Evolutionary conservation across 768 basidiomycete genomes (phyloP).

Genomic region (Thelephora aurantiotincta): DNA sequence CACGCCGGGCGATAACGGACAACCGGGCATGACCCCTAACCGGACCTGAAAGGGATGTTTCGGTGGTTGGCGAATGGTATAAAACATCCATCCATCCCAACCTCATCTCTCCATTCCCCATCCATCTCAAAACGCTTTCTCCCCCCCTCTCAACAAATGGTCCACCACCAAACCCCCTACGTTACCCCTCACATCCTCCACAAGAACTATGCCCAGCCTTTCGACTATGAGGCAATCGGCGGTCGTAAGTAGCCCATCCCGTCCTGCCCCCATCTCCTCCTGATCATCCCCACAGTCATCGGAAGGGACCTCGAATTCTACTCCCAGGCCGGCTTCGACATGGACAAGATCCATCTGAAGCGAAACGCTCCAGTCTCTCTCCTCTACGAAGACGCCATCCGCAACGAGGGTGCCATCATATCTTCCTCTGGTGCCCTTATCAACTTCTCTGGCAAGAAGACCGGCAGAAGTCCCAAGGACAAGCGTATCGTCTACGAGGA

Average conservation of each 20-base stretch:
- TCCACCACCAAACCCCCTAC: constrained; percentile 55
- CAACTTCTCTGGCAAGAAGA: constrained; percentile 99
- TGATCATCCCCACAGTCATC: constrained; percentile 42
- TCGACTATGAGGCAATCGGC: constrained; percentile 47
- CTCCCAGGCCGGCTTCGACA: constrained; percentile 98
- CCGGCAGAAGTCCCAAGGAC: constrained; percentile 94
- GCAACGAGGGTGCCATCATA: constrained; percentile 97
- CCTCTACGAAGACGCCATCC: constrained; percentile 95
- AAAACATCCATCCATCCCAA: neutral
- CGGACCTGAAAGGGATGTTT: neutral
- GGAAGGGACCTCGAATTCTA: constrained; percentile 92
- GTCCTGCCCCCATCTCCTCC: constrained; percentile 3
- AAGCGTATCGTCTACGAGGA: constrained; percentile 99
- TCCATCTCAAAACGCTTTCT: neutral
- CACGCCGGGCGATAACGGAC: too few species aligned
- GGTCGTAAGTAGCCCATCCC: constrained; percentile 31
- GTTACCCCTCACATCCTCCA: constrained; percentile 84
- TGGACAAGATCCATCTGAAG: constrained; percentile 92
- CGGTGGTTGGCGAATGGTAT: neutral
- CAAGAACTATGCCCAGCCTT: constrained; percentile 68
- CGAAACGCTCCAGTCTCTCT: constrained; percentile 83
- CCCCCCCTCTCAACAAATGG: too few species aligned
- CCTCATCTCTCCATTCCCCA: neutral
- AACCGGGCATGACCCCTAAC: too few species aligned
- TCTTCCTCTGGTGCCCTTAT: constrained; percentile 92